phyloP scores from a whole-genome alignment of 352 stramenopile species.

The Ochromonadaceae sp. region DNA sequence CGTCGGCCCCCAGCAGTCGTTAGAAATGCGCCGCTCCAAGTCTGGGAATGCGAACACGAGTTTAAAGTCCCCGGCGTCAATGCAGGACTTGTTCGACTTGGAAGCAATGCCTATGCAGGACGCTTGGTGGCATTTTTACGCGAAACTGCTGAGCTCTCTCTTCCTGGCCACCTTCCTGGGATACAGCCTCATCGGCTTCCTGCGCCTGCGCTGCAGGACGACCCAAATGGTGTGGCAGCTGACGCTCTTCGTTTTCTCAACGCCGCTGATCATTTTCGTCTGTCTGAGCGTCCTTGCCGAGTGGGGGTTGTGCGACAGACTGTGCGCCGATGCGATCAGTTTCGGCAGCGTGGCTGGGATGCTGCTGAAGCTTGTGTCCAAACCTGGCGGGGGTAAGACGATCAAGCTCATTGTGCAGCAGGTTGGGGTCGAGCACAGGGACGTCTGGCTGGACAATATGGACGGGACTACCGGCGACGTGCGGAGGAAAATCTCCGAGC shows the following conservation, averaged over 20 bases:
- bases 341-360: conserved; percentile 1
- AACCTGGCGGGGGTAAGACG: too few species aligned
- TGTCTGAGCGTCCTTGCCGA: neutral
- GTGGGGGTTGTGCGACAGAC: neutral
- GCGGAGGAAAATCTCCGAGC: neutral
- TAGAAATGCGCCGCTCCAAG: too few species aligned
- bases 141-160: too few species aligned
- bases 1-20: too few species aligned
- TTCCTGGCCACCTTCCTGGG: too few species aligned
- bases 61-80: too few species aligned
- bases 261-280: neutral
- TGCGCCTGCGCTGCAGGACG: neutral
- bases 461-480: neutral
- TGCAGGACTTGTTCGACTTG: too few species aligned
- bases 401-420: too few species aligned
- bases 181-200: neutral
- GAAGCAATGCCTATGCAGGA: too few species aligned
- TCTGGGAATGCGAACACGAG: too few species aligned
- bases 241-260: neutral
- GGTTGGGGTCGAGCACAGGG: too few species aligned
- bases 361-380: neutral
- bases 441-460: conserved; percentile 1
- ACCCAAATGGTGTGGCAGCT: neutral
- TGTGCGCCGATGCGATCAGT: neutral
- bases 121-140: too few species aligned